These are phyloP conservation scores for Penicillium olsonii DNA, from an alignment of 2,329 filamentous ascomycete genomes.

Conservation along the genomic window DNA sequence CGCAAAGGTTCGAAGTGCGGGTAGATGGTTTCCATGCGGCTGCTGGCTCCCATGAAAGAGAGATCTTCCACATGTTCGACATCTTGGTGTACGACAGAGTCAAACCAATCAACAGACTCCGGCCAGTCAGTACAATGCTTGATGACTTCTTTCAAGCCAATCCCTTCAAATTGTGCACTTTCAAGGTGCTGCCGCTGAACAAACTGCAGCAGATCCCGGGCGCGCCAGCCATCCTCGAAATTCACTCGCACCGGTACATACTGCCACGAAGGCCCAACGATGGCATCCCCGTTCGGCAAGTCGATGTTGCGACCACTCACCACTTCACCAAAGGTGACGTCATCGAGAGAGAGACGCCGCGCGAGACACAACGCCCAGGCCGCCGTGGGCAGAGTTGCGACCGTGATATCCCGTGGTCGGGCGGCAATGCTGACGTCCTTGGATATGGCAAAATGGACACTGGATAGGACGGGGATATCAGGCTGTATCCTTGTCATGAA, in stretches of 20 bases:
- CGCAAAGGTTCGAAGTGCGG: conserved; percentile 52
- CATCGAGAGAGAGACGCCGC: conserved; percentile 46
- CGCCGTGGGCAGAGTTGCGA: conserved; percentile 60
- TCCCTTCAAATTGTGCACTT: conserved; percentile 50
- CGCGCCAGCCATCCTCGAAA: conserved; percentile 50
- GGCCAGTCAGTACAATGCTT: conserved; percentile 48
- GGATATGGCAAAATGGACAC: conserved; percentile 10
- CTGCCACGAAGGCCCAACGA: conserved; percentile 58
- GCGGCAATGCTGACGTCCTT: conserved; percentile 39
- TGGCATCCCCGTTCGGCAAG: conserved; percentile 51
- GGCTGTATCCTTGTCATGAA: conserved; percentile 38
- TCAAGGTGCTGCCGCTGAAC: conserved; percentile 55
- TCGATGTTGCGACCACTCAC: conserved; percentile 58
- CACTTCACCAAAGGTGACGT: conserved; percentile 63
- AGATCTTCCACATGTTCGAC: conserved; percentile 57
- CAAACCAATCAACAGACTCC: conserved; percentile 42
- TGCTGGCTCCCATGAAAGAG: conserved; percentile 24
- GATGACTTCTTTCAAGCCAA: conserved; percentile 52
- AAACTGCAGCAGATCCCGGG: conserved; percentile 46
- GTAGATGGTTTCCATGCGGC: conserved; percentile 57
- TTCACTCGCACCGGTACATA: conserved; percentile 58
- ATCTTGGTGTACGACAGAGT: conserved; percentile 58
- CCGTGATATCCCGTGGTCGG: conserved; percentile 55
- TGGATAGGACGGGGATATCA: conserved; percentile 2
- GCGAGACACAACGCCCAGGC: conserved; percentile 62